Base-by-base conservation (phyloP, 2,329 filamentous ascomycete species). In the Tolypocladium tundrense region DNA sequence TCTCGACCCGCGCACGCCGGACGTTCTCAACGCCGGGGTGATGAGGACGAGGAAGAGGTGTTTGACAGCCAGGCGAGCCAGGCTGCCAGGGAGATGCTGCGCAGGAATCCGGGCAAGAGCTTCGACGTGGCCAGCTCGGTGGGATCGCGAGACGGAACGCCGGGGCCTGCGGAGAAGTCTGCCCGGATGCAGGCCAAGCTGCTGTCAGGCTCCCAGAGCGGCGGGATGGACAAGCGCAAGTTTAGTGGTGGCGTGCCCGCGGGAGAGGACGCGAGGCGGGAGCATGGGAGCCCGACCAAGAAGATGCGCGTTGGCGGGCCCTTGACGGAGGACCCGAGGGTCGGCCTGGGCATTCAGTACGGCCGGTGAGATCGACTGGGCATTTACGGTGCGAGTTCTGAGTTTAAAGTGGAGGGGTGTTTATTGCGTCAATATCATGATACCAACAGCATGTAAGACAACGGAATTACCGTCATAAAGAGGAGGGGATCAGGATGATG, bases 61-160 rank as follows among this genome's bases (percentile, higher is more conserved):
- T 81, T 79, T 40, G 88, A 88, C 65, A 91, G 88, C 58, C 88
- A 90, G 66, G 90, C 90, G 10, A 92, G 87, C 66, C 88, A 89
- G 62, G 84, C 85, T 51, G 90, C 91, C 2, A 86, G 87, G 2
- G 86, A 85, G 63, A 85, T 93, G 84, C 79, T 90, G 61, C 86
- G 87, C 19, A 79, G 83, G 42, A 78, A 83, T 55, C 73, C 79
- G 1, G 74, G 78, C 11, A 75, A 79, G 66, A 81, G 78, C 61
- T 80, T 82, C 31, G 81, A 82, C 48, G 72, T 79, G 3, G 75
- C 73, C 0, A 72, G 71, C 59, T 75, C 78, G 1, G 69, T 69
- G 2, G 74, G 68, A 8, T 77, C 75, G 16, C 71, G 75, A 33
- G 77, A 79, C 52, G 75, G 62, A 21, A 77, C 76, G 10, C 77